phyloP scores from a whole-genome alignment of 805 yeast species.

The Suhomyces emberorum region DNA sequence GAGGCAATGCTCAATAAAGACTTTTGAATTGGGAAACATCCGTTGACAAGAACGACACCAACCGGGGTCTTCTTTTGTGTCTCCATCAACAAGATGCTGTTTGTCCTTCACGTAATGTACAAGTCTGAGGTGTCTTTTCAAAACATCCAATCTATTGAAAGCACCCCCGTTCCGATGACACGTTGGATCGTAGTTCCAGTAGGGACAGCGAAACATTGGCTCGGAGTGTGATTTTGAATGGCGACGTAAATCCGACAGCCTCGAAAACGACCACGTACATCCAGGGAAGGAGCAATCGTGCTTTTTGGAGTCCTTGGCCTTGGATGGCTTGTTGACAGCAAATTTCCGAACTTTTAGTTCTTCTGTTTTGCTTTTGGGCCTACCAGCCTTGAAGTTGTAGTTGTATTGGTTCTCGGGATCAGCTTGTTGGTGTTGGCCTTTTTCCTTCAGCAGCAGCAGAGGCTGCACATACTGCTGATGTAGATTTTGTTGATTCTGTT shows the following conservation, averaged over 20 bases:
- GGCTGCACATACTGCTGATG: no score
- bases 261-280: constrained; percentile 68
- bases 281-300: constrained; percentile 38
- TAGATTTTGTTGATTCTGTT: constrained; percentile 4
- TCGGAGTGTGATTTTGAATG: constrained; percentile 64
- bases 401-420: constrained; percentile 1
- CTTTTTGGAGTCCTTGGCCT: constrained; percentile 23
- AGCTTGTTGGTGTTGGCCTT: constrained; percentile 2
- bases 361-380: constrained; percentile 10
- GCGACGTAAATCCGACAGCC: constrained; percentile 67
- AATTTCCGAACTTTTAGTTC: constrained; percentile 3
- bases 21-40: constrained; percentile 51
- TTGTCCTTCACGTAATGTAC: constrained; percentile 62
- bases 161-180: constrained; percentile 78
- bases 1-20: constrained; percentile 62
- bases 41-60: constrained; percentile 65
- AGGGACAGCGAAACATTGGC: constrained; percentile 71
- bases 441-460: no score
- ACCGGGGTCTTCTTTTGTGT: constrained; percentile 52
- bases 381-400: constrained; percentile 6
- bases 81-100: constrained; percentile 21
- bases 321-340: constrained; percentile 5
- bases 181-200: constrained; percentile 62
- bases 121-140: constrained; percentile 66
- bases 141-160: constrained; percentile 68